phyloP scores from a whole-genome alignment of 1,139 yeast genomes.

The Hyphopichia fennica region DNA sequence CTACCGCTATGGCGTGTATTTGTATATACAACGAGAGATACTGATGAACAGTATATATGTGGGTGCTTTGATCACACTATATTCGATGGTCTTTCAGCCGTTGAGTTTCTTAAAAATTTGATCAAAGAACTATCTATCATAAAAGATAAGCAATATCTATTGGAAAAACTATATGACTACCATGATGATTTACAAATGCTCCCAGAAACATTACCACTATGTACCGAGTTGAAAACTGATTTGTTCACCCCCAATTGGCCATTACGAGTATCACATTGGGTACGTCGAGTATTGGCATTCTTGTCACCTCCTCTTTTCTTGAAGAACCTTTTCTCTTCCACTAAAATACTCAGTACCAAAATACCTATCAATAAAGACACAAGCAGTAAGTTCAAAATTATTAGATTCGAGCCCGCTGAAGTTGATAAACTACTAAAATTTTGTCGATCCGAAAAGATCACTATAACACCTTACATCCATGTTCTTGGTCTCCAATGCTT shows the following conservation, averaged over 20 bases:
- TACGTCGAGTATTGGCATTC: no score
- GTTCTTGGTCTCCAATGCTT: neutral
- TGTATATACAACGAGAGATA: slow-evolving; percentile 15
- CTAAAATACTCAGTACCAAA: neutral
- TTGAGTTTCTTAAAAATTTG: slow-evolving; percentile 33
- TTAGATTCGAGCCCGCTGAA: neutral
- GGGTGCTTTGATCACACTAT: slow-evolving; percentile 33
- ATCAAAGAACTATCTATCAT: slow-evolving; percentile 12
- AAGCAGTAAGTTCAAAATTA: neutral
- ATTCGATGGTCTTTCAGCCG: slow-evolving; percentile 37
- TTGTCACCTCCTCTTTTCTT: neutral
- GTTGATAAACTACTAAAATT: neutral
- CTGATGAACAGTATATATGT: slow-evolving; percentile 18
- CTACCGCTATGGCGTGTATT: slow-evolving; percentile 33
- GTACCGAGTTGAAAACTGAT: neutral
- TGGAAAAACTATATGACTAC: neutral
- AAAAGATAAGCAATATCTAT: neutral
- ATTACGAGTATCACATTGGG: no score
- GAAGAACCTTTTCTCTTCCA: neutral
- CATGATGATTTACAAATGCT: neutral
- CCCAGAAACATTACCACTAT: neutral
- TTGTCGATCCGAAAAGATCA: neutral
- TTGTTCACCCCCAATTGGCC: neutral
- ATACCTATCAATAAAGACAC: neutral
- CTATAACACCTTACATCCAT: slow-evolving; percentile 1